Conservation (phyloP, 2,329 filamentous ascomycete species). For the Ophiostoma quercus region DNA sequence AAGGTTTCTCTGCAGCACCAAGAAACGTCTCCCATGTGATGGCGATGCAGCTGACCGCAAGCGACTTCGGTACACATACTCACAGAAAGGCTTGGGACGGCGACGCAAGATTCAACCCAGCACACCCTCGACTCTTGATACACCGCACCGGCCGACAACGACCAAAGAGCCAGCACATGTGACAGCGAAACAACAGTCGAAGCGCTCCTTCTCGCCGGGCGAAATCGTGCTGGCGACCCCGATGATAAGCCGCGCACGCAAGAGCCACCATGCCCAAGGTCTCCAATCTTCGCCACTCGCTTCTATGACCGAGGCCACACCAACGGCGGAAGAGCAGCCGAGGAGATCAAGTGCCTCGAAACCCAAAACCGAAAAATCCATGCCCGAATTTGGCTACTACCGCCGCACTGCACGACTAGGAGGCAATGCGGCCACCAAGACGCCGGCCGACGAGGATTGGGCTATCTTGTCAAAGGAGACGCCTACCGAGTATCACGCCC, state of each 20-base stretch:
- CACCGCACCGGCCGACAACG: neutral
- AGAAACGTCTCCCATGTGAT: neutral
- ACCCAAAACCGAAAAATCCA: neutral
- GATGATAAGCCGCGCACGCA: constrained; percentile 32
- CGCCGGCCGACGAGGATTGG: constrained; percentile 36
- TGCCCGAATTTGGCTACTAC: constrained; percentile 15
- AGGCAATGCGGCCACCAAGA: constrained; percentile 18
- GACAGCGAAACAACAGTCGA: constrained; percentile 10
- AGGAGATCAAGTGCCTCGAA: neutral
- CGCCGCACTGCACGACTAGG: neutral
- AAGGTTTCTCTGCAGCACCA: neutral
- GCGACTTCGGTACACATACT: constrained; percentile 29
- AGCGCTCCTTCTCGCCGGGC: constrained; percentile 22
- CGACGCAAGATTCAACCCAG: neutral
- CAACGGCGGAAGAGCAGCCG: neutral
- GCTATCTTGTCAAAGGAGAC: constrained; percentile 33
- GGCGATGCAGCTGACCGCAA: constrained; percentile 22
- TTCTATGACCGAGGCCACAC: neutral
- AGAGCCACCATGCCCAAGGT: constrained; percentile 24
- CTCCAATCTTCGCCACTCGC: constrained; percentile 31
- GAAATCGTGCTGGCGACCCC: constrained; percentile 34
- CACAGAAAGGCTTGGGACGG: constrained; percentile 24
- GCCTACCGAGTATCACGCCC: constrained; percentile 33
- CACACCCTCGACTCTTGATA: neutral
- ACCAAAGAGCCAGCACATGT: neutral